Evolutionary conservation across 1,139 yeast species (phyloP), one percentile per base, ranked within the genome.

Genomic region (Saccharomyces pastorianus): DNA sequence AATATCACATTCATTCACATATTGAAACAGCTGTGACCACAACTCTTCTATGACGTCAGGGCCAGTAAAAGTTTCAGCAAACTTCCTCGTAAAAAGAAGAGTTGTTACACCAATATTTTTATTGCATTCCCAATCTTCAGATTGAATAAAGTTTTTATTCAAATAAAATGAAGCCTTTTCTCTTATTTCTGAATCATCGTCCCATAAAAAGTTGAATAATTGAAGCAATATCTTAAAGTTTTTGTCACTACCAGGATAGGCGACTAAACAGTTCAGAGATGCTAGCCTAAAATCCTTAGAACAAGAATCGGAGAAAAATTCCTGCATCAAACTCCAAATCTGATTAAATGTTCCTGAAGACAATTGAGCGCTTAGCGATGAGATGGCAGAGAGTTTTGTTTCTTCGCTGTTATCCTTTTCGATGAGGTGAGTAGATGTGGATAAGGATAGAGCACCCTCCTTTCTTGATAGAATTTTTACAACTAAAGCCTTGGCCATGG

Each of bases 151-250:
- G 4, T 31, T 31, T 4, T 31, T 31, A 31, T 46, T 46, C 31
- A 46, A 27, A 46, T 46, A 46, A 5, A 23, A 17, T 14, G 48
- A 46, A 20, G 48, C 48, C 20, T 3, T 25, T 14, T 17, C 17
- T 46, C 48, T 17, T 11, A 82, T 71, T 8, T 71, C 76, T 7
- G 73, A 76, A 58, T 84, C 88, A 62, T 85, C 93, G 65, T 86
- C 95, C 52, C 75, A 72, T 14, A 84, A 66, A 56, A 73, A 77
- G 14, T 67, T 63, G 56, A 72, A 75, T 1, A 81, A 61, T 13
- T 66, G 57, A 20, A 74, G 60, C 27, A 66, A 54, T 11, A 64
- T 59, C 20, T 52, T 50, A 2, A 59, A 51, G 14, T 56, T 27
- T 50, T 46, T 23, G 42, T 34, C 4, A 32, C 53, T 23, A 53